Evolutionary conservation across 768 basidiomycete genomes (phyloP).

Genomic region (Hypsizygus marmoreus): DNA sequence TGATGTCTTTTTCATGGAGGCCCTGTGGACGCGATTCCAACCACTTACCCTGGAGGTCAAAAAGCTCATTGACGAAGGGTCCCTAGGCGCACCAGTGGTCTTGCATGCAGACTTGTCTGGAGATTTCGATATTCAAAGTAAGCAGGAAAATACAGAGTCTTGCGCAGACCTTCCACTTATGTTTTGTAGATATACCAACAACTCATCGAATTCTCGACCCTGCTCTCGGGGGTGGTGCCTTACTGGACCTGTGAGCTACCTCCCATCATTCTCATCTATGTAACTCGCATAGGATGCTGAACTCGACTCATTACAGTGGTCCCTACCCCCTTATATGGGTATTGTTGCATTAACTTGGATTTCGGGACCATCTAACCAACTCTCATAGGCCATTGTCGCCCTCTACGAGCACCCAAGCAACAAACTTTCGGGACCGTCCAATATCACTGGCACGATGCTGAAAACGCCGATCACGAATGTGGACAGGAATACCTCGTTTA

Average conservation of each 20-base stretch:
- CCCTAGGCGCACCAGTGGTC: constrained; percentile 66
- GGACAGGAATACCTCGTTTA: constrained; percentile 76
- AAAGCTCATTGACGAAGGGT: constrained; percentile 59
- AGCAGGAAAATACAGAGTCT: too few species aligned
- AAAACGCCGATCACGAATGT: constrained; percentile 79
- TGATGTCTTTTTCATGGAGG: constrained; percentile 90
- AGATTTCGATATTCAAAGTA: constrained; percentile 68
- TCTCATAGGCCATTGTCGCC: constrained; percentile 64
- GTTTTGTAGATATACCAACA: constrained; percentile 54
- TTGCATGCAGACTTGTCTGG: constrained; percentile 78
- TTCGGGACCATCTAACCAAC: not conserved
- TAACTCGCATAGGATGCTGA: not conserved
- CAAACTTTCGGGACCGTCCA: constrained; percentile 53
- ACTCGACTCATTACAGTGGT: constrained; percentile 49
- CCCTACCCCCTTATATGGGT: constrained; percentile 86
- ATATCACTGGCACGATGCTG: constrained; percentile 69
- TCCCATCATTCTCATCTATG: constrained; percentile 10
- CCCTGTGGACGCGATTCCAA: constrained; percentile 85
- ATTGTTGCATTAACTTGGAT: constrained; percentile 16
- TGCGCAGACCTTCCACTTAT: too few species aligned
- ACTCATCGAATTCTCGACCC: constrained; percentile 83
- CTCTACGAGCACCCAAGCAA: constrained; percentile 84
- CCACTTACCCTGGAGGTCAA: constrained; percentile 68
- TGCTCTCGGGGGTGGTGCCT: constrained; percentile 74
- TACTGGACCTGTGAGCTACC: constrained; percentile 86